Base-by-base conservation (phyloP, 345 rosid genomes). In the Lumnitzera littorea region DNA sequence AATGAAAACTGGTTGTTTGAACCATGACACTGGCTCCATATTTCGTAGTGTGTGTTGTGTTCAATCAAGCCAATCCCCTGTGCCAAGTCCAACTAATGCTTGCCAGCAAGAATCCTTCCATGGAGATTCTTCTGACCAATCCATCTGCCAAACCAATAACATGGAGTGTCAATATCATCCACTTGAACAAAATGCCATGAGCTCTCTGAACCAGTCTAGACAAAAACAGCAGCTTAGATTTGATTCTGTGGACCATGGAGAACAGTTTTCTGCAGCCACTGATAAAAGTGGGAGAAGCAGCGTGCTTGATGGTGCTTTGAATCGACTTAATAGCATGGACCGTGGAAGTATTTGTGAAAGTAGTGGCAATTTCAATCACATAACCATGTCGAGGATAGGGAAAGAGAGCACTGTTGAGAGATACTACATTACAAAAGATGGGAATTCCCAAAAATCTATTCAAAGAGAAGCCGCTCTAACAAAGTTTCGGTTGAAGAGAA, bases 401-500 rank as follows among this genome's bases (percentile, higher is more conserved):
- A 62, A 67, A 12, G 95, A 82, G 71, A 74, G 82, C 67, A 86
- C 66, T 62, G 81, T 68, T 12, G 85, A 80, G 29, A 88, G 76
- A 1, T 75, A 70, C 62, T 54, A 60, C 11, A 65, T 67, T 5
- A 55, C 71, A 10, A 71, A 71, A 11, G 66, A 61, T 3, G 81
- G 79, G 58, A 79, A 69, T 74, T 56, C 72, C 0, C 78, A 70
- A 43, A 81, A 76, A 13, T 81, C 96, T 47, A 68, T 70, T 15
- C 87, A 79, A 76, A 83, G 99, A 59, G 95, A 90, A 82, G 97
- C 91, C 2, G 99, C 97, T 67, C 74, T 94, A 20, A 84, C 24
- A 47, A 90, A 90, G 75, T 94, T 94, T 68, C 86, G 99, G 48
- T 48, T 86, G 83, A 94, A 94, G 83, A 89, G 96, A 13, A 94